Percentiles rank a stretch among this genome's conserved stretches.
phyloP scores from a whole-genome alignment of 108 stramenopile genomes.

The Nannochloropsis granulata region DNA sequence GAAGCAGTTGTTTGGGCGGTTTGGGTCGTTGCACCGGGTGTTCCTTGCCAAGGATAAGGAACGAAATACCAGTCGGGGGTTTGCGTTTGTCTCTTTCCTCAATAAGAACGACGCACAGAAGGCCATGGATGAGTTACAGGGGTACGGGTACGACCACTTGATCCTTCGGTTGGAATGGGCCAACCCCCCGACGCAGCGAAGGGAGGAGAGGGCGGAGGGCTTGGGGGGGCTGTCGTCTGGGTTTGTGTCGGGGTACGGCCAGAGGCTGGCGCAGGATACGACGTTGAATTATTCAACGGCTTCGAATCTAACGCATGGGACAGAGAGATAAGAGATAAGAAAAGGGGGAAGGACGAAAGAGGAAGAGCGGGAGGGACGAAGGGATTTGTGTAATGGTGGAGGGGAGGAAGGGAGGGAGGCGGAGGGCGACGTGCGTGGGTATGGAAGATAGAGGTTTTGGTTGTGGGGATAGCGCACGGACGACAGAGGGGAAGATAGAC shows the following conservation, averaged over 20 bases:
- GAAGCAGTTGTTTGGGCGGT: slow-evolving; percentile 75
- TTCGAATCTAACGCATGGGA: slow-evolving; percentile 68
- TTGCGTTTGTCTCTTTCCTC: slow-evolving; percentile 88
- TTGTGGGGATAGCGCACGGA: too few relatives aligned
- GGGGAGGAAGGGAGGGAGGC: too few relatives aligned
- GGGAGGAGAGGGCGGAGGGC: background rate
- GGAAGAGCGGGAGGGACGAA: too few relatives aligned
- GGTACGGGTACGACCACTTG: slow-evolving; percentile 95
- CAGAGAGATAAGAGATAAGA: background rate
- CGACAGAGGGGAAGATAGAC: too few relatives aligned
- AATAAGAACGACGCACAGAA: slow-evolving; percentile 68
- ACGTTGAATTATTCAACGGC: slow-evolving; percentile 83
- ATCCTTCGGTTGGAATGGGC: slow-evolving; percentile 99
- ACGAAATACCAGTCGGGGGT: slow-evolving; percentile 74
- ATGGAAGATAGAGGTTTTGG: too few relatives aligned
- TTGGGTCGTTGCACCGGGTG: slow-evolving; percentile 84
- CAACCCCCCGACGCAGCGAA: slow-evolving; percentile 47
- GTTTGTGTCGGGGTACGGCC: slow-evolving; percentile 62
- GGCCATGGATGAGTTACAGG: slow-evolving; percentile 87
- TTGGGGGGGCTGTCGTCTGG: background rate
- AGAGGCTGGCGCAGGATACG: slow-evolving; percentile 94
- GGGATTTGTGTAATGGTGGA: too few relatives aligned
- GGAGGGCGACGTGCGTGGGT: too few relatives aligned
- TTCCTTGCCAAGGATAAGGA: slow-evolving; percentile 93
- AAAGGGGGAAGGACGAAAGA: too few relatives aligned